phyloP scores from a whole-genome alignment of 768 basidiomycete genomes.

The Pleurotus tuoliensis region DNA sequence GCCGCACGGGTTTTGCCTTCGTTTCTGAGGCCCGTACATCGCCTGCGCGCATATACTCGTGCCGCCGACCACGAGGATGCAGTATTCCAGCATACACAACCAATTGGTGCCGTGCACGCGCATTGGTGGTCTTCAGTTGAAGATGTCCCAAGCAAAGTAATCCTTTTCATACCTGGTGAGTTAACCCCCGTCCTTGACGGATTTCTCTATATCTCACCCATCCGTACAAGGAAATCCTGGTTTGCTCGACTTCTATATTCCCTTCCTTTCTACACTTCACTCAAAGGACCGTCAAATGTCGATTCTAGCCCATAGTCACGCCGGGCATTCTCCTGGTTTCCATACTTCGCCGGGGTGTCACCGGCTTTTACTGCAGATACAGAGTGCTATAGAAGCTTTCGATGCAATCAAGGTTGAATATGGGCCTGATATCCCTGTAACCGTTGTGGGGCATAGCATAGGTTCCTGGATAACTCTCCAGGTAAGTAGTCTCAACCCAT shows the following conservation, averaged over 20 bases:
- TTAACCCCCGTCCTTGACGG: not conserved
- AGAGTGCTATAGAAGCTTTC: conserved; percentile 51
- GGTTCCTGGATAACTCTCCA: conserved; percentile 68
- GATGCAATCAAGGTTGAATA: conserved; percentile 35
- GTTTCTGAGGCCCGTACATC: conserved; percentile 22
- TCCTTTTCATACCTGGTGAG: conserved; percentile 50
- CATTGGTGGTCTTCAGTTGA: conserved; percentile 47
- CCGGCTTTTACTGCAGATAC: conserved; percentile 46
- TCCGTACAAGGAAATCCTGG: conserved; percentile 47
- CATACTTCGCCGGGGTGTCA: conserved; percentile 19
- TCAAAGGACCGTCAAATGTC: conserved; percentile 35
- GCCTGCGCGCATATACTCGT: no score
- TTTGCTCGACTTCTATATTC: conserved; percentile 60
- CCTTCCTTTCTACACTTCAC: conserved; percentile 56
- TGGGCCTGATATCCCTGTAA: conserved; percentile 30
- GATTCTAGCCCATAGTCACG: conserved; percentile 58
- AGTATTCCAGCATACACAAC: conserved; percentile 33
- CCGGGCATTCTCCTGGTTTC: conserved; percentile 56
- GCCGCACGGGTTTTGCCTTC: conserved; percentile 23
- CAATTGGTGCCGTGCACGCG: conserved; percentile 40
- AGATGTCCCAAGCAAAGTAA: conserved; percentile 25
- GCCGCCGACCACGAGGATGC: conserved; percentile 20
- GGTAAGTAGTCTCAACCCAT: conserved; percentile 26
- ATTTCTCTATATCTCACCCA: conserved; percentile 4
- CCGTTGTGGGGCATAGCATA: conserved; percentile 65